Conservation (phyloP, 441 rosid genomes). For the Eruca vesicaria region DNA sequence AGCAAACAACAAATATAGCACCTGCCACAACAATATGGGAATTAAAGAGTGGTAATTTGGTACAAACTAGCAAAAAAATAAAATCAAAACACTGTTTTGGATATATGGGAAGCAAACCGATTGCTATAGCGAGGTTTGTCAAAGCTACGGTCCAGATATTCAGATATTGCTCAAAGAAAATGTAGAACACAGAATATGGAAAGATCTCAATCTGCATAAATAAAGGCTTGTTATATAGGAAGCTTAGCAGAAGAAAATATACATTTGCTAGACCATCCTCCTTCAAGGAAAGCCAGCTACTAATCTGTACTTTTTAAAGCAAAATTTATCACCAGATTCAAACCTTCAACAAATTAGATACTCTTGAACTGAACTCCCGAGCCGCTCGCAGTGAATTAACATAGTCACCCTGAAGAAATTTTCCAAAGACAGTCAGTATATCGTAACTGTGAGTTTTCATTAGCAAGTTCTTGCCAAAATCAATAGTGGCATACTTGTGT, state of each 20-base stretch:
- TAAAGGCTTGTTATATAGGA: not conserved
- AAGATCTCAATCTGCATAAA: conserved; percentile 61
- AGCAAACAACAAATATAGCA: conserved; percentile 67
- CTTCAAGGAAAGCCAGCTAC: conserved; percentile 18
- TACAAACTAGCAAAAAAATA: conserved; percentile 13
- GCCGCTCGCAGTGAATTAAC: conserved; percentile 71
- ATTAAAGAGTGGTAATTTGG: conserved; percentile 10
- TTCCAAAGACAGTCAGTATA: conserved; percentile 18
- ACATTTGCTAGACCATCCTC: not conserved
- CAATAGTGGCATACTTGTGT: conserved; percentile 49
- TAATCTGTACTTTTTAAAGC: conserved; percentile 8
- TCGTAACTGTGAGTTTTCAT: not conserved
- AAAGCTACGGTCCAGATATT: conserved; percentile 67
- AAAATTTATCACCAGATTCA: conserved; percentile 13
- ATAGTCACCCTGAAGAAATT: conserved; percentile 58
- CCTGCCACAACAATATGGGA: conserved; percentile 43
- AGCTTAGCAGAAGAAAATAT: conserved; percentile 19
- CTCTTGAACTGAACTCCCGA: conserved; percentile 62
- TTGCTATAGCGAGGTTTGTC: conserved; percentile 61
- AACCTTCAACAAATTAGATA: conserved; percentile 65
- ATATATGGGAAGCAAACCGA: conserved; percentile 45
- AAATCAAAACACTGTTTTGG: not conserved
- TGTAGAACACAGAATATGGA: conserved; percentile 78
- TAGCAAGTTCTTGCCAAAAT: conserved; percentile 8
- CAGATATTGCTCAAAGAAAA: conserved; percentile 82